phyloP scores from a whole-genome alignment of 345 rosid species.

The Arabis hirsuta region DNA sequence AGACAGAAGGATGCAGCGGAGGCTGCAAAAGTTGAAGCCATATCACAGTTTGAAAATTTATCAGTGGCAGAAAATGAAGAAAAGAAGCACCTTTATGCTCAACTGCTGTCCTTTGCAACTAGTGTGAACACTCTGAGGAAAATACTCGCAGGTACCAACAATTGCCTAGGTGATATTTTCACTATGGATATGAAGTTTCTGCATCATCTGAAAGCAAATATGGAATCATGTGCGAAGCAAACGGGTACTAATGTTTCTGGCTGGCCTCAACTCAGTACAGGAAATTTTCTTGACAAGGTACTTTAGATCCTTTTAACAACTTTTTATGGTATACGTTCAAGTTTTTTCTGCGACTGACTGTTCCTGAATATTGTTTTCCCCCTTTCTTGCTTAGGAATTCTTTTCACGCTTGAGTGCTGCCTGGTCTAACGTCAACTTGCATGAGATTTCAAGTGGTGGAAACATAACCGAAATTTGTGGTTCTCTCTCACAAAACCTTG shows the following conservation, averaged over 20 bases:
- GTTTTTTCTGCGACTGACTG: conserved; percentile 7
- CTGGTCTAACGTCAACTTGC: conserved; percentile 48
- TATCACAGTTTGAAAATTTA: conserved; percentile 55
- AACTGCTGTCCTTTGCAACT: conserved; percentile 52
- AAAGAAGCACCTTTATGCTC: conserved; percentile 55
- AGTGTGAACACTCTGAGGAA: conserved; percentile 55
- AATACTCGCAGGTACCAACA: conserved; percentile 51
- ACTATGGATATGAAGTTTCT: conserved; percentile 64
- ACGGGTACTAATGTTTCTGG: conserved; percentile 43
- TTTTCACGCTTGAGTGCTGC: conserved; percentile 46
- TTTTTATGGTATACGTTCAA: conserved; percentile 18
- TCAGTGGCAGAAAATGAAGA: conserved; percentile 54
- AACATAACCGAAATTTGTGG: conserved; percentile 48
- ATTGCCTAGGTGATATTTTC: conserved; percentile 54
- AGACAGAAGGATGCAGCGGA: conserved; percentile 60
- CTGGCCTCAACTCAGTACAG: conserved; percentile 40
- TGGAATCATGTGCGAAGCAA: conserved; percentile 55
- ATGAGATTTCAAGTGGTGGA: conserved; percentile 51
- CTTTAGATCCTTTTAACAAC: conserved; percentile 9
- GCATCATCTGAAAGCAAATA: conserved; percentile 57
- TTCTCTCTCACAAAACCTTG: conserved; percentile 55
- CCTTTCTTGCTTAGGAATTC: conserved; percentile 55
- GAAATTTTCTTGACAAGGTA: conserved; percentile 57
- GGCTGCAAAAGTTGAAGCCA: conserved; percentile 67
- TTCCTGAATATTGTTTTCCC: conserved; percentile 27